These are phyloP conservation scores for Capsicum rhomboideum DNA, from an alignment of 257 asterid genomes.

Conservation along the genomic window DNA sequence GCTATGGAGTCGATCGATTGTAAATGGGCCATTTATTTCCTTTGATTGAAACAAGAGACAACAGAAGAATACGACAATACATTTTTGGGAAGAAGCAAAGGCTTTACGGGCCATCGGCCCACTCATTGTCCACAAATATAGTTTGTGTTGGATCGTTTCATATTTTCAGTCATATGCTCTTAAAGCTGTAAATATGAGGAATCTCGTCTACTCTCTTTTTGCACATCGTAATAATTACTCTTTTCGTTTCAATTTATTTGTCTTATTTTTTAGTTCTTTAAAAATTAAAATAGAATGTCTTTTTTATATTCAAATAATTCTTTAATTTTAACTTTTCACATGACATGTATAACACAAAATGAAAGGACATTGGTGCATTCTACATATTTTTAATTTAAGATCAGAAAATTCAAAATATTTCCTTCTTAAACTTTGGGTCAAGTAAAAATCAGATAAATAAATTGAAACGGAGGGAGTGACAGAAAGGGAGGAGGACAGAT, in stretches of 20 bases:
- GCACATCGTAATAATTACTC: background rate
- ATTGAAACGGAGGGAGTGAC: no score
- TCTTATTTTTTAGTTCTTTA: no score
- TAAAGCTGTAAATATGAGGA: background rate
- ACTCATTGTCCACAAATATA: background rate
- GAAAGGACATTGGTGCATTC: no score
- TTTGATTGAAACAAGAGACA: background rate
- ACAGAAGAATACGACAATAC: background rate
- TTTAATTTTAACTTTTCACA: no score
- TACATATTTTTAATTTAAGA: no score
- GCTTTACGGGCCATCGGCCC: background rate
- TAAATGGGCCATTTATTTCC: background rate
- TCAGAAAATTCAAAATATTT: no score
- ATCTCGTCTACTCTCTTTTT: background rate
- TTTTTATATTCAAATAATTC: no score
- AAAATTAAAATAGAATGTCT: no score
- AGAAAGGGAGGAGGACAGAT: background rate
- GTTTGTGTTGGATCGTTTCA: background rate
- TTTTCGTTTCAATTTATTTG: no score
- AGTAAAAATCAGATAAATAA: no score
- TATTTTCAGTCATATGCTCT: background rate
- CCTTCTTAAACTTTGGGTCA: no score
- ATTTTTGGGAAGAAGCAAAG: background rate
- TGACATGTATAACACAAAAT: no score
- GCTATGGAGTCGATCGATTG: background rate